Percentiles rank a stretch among this genome's conserved stretches.
Conservation (phyloP, 306 rosid genomes). For the Oxytropis ochrocephala region DNA sequence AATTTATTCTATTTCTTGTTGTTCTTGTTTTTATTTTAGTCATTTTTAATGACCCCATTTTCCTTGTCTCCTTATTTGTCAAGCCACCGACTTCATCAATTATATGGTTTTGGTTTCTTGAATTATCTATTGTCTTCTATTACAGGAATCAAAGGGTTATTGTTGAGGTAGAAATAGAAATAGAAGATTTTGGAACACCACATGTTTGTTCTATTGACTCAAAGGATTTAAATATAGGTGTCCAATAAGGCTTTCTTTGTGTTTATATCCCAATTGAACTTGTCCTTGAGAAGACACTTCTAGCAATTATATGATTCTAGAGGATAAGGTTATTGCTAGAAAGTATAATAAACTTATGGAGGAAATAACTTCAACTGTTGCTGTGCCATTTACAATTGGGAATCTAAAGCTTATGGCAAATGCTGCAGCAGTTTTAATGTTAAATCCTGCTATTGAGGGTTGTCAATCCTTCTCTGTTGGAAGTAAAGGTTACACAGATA, state of each 20-base stretch:
- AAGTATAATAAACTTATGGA: conserved; percentile 41
- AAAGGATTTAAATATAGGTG: neutral
- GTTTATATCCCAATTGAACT: conserved; percentile 16
- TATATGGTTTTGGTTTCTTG: conserved; percentile 25
- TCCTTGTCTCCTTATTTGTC: conserved; percentile 30
- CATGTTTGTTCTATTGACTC: conserved; percentile 6
- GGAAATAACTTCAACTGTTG: conserved; percentile 48
- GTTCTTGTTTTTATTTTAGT: neutral
- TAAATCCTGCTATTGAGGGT: conserved; percentile 28
- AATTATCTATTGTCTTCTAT: conserved; percentile 28
- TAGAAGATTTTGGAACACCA: conserved; percentile 24
- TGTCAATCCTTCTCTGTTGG: conserved; percentile 31
- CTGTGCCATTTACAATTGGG: conserved; percentile 52
- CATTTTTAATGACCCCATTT: conserved; percentile 31
- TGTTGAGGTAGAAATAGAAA: conserved; percentile 29
- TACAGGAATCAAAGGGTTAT: conserved; percentile 32
- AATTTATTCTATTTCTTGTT: conserved; percentile 16
- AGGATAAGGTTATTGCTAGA: conserved; percentile 28
- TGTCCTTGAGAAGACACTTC: neutral
- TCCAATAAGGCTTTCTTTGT: conserved; percentile 24
- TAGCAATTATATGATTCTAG: conserved; percentile 9
- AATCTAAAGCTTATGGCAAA: conserved; percentile 51
- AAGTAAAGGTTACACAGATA: conserved; percentile 13
- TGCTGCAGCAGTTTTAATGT: conserved; percentile 38
- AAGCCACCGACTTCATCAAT: conserved; percentile 26